A percentile compares a stretch with the other conserved stretches of the same genome.
Conservation (phyloP, 371 early-diverging fungal species). For the Paraphysoderma sedebokerense region DNA sequence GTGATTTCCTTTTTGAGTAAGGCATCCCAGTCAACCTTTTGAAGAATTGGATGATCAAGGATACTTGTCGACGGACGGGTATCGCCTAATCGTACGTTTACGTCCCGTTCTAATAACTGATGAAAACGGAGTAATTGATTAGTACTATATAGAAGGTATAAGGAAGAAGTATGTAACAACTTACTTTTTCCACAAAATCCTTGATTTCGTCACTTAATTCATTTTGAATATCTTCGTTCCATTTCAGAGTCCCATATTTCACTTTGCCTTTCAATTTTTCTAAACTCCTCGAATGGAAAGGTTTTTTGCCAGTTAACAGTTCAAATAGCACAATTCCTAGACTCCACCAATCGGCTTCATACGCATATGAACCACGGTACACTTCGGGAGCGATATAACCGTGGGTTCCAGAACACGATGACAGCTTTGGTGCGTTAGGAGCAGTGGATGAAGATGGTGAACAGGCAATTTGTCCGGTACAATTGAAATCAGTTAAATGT, state of each 20-base stretch:
- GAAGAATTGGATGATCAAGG: slow-evolving; percentile 5
- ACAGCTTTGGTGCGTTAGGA: too few species aligned
- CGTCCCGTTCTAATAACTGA: slow-evolving; percentile 9
- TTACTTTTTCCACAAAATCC: too few species aligned
- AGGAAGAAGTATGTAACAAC: not conserved
- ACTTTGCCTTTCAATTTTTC: too few species aligned
- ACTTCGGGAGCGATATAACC: slow-evolving; percentile 61
- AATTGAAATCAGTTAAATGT: slow-evolving; percentile 68
- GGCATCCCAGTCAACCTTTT: slow-evolving; percentile 5
- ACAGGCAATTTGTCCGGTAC: too few species aligned
- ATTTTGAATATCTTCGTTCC: slow-evolving; percentile 35
- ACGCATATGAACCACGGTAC: slow-evolving; percentile 43
- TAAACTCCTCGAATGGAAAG: too few species aligned
- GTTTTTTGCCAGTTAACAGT: too few species aligned
- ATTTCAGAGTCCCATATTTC: too few species aligned
- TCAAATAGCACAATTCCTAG: slow-evolving; percentile 71
- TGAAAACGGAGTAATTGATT: not conserved
- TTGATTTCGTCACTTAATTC: too few species aligned
- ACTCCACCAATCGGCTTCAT: slow-evolving; percentile 81
- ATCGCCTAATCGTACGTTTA: slow-evolving; percentile 14
- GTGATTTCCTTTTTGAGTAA: slow-evolving; percentile 6
- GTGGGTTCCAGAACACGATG: too few species aligned
- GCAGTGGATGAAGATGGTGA: too few species aligned
- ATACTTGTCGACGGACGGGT: not conserved
- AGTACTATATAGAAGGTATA: not conserved